phyloP scores from a whole-genome alignment of 805 yeast species.

The Saccharomycopsis sp. region DNA sequence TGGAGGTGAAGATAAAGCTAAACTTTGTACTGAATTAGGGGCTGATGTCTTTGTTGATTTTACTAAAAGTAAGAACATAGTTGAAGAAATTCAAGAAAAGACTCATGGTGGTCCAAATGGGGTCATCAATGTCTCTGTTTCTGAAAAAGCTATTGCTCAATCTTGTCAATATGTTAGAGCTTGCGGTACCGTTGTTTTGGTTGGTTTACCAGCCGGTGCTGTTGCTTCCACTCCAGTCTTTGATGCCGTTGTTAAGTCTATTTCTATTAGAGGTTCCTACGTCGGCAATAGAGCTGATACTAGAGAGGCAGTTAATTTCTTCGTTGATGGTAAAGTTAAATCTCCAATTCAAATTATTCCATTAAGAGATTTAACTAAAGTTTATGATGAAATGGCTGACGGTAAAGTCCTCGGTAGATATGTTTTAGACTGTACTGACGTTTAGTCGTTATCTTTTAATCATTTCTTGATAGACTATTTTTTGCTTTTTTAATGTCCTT shows the following conservation, averaged over 20 bases:
- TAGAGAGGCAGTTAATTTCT: conserved; percentile 60
- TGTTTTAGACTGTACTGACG: conserved; percentile 48
- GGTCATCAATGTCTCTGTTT: conserved; percentile 63
- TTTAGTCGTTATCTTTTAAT: no score
- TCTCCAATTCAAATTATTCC: conserved; percentile 55
- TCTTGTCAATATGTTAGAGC: no score
- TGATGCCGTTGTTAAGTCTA: conserved; percentile 62
- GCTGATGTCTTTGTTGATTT: conserved; percentile 49
- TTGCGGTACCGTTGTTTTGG: no score
- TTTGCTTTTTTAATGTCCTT: no score
- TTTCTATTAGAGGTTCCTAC: conserved; percentile 67
- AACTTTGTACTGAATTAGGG: conserved; percentile 35
- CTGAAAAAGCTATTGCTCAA: conserved; percentile 50
- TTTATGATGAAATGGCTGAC: conserved; percentile 45
- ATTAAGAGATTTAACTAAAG: conserved; percentile 40
- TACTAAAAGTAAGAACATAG: conserved; percentile 33
- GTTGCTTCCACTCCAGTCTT: no score
- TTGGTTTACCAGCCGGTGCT: conserved; percentile 62
- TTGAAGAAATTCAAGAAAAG: conserved; percentile 33
- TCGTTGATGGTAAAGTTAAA: no score
- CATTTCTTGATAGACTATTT: no score
- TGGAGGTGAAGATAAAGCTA: conserved; percentile 43
- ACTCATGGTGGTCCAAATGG: conserved; percentile 70
- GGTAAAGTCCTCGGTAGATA: conserved; percentile 69
- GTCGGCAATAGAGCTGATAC: conserved; percentile 87